Conservation (phyloP, 441 rosid species). For the Gossypium trilobum region DNA sequence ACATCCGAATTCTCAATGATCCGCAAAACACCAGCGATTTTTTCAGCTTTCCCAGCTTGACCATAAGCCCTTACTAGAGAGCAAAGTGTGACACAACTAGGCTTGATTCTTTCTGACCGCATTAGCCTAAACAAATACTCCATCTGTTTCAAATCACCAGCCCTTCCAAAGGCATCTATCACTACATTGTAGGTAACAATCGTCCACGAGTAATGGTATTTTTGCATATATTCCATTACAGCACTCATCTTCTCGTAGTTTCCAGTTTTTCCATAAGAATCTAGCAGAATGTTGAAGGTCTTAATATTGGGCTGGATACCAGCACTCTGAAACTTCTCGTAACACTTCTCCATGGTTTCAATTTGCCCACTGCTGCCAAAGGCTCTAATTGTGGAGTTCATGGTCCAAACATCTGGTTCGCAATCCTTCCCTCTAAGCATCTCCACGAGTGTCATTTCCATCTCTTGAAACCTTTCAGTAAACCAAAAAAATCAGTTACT, state of each 20-base stretch:
- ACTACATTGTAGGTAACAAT: slow-evolving; percentile 80
- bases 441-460: slow-evolving; percentile 70
- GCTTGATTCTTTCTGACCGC: slow-evolving; percentile 70
- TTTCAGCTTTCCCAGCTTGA: slow-evolving; percentile 56
- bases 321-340: slow-evolving; percentile 79
- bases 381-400: slow-evolving; percentile 85
- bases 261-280: slow-evolving; percentile 73
- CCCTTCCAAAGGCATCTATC: slow-evolving; percentile 80
- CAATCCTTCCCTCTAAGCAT: slow-evolving; percentile 60
- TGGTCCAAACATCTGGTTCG: slow-evolving; percentile 79
- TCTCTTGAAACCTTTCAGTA: slow-evolving; percentile 69
- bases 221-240: slow-evolving; percentile 89
- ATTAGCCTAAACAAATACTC: slow-evolving; percentile 75
- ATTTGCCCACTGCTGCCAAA: slow-evolving; percentile 82
- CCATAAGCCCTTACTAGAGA: slow-evolving; percentile 77
- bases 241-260: slow-evolving; percentile 74
- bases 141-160: slow-evolving; percentile 77
- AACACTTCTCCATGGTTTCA: slow-evolving; percentile 38
- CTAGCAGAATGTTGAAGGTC: slow-evolving; percentile 77
- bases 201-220: slow-evolving; percentile 83
- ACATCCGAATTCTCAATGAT: slow-evolving; percentile 69
- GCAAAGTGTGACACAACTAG: slow-evolving; percentile 76
- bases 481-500: slow-evolving; percentile 24
- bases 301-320: slow-evolving; percentile 80
- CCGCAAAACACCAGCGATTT: slow-evolving; percentile 58